These are phyloP conservation scores for Silybum marianum DNA, from an alignment of 129 eudicot species.

Conservation along the genomic window DNA sequence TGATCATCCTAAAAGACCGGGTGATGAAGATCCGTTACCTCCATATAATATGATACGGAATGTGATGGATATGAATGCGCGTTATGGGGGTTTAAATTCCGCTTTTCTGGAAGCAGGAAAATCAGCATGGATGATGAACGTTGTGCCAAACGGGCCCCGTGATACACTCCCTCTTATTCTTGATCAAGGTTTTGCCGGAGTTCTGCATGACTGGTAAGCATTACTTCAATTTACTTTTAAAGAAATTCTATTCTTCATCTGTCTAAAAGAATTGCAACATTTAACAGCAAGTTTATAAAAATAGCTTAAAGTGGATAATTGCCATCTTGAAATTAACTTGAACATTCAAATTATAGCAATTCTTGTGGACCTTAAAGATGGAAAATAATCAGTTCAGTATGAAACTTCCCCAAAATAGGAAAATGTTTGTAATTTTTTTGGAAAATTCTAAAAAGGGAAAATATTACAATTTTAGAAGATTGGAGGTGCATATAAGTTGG, in stretches of 20 bases:
- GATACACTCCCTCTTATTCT: constrained; percentile 84
- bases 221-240: neutral
- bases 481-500: neutral
- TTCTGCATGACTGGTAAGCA: constrained; percentile 87
- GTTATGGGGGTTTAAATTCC: constrained; percentile 78
- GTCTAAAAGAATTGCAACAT: neutral
- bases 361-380: neutral
- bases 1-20: constrained; percentile 96
- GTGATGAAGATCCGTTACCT: constrained; percentile 95
- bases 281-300: neutral
- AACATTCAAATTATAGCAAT: neutral
- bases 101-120: constrained; percentile 76
- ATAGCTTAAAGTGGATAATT: neutral
- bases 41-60: constrained; percentile 91
- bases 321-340: neutral
- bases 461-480: neutral
- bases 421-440: neutral
- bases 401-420: neutral
- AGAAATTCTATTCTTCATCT: neutral
- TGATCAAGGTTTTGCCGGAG: constrained; percentile 92
- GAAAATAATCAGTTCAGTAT: neutral
- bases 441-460: neutral
- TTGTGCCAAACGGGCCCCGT: constrained; percentile 57
- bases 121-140: constrained; percentile 97
- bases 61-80: constrained; percentile 97